Percentiles rank a stretch among this genome's conserved stretches.
Conservation (phyloP, 2,329 filamentous ascomycete species). For the Venturiaceae sp. region DNA sequence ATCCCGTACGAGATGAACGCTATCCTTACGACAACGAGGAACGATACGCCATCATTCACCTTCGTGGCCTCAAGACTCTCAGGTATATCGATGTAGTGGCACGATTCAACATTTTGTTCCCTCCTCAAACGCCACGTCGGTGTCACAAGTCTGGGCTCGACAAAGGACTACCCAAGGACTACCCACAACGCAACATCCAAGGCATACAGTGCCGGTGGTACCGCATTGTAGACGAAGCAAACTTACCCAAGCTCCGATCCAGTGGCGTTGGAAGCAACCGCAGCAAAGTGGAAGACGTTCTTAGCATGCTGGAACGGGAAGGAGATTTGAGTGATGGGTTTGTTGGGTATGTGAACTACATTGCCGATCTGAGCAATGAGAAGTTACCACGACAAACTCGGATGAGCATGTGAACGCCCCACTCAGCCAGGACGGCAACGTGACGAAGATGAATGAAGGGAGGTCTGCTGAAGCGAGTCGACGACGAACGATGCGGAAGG, state of each 20-base stretch:
- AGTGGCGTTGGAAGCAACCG: not conserved
- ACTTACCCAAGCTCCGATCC: not conserved
- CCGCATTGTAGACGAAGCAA: slow-evolving; percentile 5
- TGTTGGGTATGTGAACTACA: not conserved
- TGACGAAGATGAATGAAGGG: not conserved
- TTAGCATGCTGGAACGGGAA: not conserved
- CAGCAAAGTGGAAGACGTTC: not conserved
- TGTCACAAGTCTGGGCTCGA: not conserved
- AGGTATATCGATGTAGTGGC: slow-evolving; percentile 3
- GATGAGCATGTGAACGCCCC: not conserved
- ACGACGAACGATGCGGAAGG: not conserved
- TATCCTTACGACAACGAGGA: slow-evolving; percentile 6
- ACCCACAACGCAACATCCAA: slow-evolving; percentile 2
- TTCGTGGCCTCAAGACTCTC: not conserved
- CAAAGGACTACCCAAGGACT: slow-evolving; percentile 2
- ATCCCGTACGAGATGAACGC: not conserved
- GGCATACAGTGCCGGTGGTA: slow-evolving; percentile 8
- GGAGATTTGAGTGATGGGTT: not conserved
- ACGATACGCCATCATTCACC: slow-evolving; percentile 6
- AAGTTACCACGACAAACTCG: not conserved
- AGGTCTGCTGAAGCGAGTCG: not conserved
- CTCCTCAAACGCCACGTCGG: not conserved
- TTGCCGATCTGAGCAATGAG: not conserved
- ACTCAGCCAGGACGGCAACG: not conserved
- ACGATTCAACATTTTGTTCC: slow-evolving; percentile 3